Evolutionary conservation across 345 rosid genomes (phyloP).

Genomic region (Eucalyptus polyanthemos): DNA sequence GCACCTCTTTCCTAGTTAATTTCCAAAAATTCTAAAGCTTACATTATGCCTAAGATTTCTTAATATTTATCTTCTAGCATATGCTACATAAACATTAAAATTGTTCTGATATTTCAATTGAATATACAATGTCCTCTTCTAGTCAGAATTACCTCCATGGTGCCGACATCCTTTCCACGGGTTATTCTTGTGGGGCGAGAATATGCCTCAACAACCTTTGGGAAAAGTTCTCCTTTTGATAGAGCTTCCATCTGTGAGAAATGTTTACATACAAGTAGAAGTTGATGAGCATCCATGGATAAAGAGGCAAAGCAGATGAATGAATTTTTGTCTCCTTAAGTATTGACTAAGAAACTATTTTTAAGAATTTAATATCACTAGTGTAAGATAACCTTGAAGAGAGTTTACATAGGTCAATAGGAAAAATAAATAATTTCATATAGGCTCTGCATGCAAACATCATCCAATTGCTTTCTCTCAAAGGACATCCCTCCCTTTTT

Average conservation of each 20-base stretch:
- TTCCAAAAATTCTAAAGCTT: background rate
- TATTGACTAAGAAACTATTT: background rate
- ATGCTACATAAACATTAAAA: background rate
- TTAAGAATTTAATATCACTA: background rate
- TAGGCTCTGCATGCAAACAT: background rate
- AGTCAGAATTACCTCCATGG: constrained; percentile 40
- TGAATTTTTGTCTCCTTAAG: background rate
- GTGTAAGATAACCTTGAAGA: background rate
- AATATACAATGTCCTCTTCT: background rate
- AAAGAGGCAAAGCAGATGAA: background rate
- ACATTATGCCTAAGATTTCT: background rate
- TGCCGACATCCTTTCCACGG: constrained; percentile 72
- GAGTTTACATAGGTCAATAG: background rate
- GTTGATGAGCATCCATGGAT: background rate
- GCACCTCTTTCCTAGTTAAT: background rate
- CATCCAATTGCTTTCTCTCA: background rate
- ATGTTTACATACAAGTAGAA: background rate
- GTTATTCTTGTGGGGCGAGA: constrained; percentile 93
- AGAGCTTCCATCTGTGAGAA: constrained; percentile 59
- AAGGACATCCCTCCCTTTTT: background rate
- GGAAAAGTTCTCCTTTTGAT: constrained; percentile 49
- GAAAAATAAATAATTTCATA: background rate
- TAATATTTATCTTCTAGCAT: background rate
- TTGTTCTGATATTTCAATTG: background rate
- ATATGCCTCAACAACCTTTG: constrained; percentile 79